Percentiles rank a stretch among this genome's conserved stretches.
phyloP scores from a whole-genome alignment of 768 basidiomycete genomes.

The Rickenella mellea region DNA sequence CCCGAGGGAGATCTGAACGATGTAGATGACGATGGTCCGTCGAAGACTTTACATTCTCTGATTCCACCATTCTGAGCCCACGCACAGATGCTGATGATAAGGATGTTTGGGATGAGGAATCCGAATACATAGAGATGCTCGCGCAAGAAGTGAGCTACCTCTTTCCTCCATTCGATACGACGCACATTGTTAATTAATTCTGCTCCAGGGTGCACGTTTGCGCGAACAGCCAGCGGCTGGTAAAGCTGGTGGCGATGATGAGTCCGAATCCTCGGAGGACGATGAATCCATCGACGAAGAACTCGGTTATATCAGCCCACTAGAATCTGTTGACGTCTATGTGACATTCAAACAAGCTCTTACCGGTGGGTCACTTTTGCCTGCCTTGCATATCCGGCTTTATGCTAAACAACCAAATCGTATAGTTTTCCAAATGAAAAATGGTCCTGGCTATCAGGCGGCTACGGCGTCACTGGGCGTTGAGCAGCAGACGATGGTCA shows the following conservation, averaged over 20 bases:
- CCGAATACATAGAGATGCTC: constrained; percentile 79
- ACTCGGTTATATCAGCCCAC: constrained; percentile 74
- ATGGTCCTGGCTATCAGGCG: constrained; percentile 55
- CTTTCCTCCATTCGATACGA: background rate
- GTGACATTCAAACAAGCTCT: constrained; percentile 69
- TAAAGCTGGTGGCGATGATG: constrained; percentile 24
- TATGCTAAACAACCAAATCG: constrained; percentile 3
- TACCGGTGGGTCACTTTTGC: constrained; percentile 40
- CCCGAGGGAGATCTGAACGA: constrained; percentile 49
- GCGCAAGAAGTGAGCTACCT: constrained; percentile 57
- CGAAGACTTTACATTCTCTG: constrained; percentile 24
- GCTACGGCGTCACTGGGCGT: constrained; percentile 62
- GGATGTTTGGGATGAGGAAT: constrained; percentile 88
- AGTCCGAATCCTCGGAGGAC: constrained; percentile 28
- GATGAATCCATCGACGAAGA: constrained; percentile 70
- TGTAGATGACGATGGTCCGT: constrained; percentile 63
- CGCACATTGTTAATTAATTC: constrained; percentile 1
- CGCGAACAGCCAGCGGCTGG: constrained; percentile 56
- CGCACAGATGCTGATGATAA: background rate
- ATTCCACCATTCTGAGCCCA: too few species aligned
- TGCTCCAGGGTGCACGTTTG: constrained; percentile 56
- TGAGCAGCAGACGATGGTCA: constrained; percentile 71
- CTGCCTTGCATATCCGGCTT: constrained; percentile 1
- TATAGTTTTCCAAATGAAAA: constrained; percentile 69
- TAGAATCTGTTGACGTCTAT: constrained; percentile 76